These are phyloP conservation scores for Solanum chiquidenum DNA, from an alignment of 257 asterid species.

Conservation along the genomic window DNA sequence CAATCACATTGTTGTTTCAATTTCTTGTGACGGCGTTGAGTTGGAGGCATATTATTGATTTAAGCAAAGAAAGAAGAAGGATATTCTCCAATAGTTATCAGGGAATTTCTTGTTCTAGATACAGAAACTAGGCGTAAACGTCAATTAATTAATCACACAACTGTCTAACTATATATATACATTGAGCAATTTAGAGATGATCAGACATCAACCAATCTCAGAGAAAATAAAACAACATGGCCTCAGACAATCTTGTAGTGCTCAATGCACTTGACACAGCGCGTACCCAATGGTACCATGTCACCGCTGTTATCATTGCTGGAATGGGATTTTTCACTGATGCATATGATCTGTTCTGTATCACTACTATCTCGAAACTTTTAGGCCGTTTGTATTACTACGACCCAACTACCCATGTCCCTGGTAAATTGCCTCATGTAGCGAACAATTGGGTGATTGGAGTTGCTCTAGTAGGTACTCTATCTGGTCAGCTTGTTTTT, in stretches of 20 bases:
- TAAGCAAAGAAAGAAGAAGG: not conserved
- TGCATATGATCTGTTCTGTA: slow-evolving; percentile 55
- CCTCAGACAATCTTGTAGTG: slow-evolving; percentile 31
- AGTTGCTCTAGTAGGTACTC: slow-evolving; percentile 36
- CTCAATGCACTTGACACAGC: slow-evolving; percentile 59
- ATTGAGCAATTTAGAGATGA: not conserved
- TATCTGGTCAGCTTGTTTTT: slow-evolving; percentile 32
- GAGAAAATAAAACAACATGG: slow-evolving; percentile 10
- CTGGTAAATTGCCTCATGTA: slow-evolving; percentile 20
- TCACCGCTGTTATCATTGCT: slow-evolving; percentile 58
- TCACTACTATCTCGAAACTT: slow-evolving; percentile 19
- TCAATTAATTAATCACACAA: not conserved
- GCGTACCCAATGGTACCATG: slow-evolving; percentile 49
- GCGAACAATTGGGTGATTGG: slow-evolving; percentile 32
- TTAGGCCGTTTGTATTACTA: slow-evolving; percentile 56
- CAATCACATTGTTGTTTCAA: not conserved
- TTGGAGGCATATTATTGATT: not conserved
- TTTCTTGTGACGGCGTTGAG: not conserved
- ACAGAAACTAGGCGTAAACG: not conserved
- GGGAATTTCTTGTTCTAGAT: not conserved
- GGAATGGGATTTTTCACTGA: slow-evolving; percentile 76
- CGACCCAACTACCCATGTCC: slow-evolving; percentile 5
- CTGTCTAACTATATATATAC: not conserved
- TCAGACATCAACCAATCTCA: not conserved
- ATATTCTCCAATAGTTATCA: not conserved